A percentile compares a stretch with the other conserved stretches of the same genome.
These are phyloP conservation scores for Aotearoamyces nothofagi DNA, from an alignment of 2,329 filamentous ascomycete species.

Conservation along the genomic window DNA sequence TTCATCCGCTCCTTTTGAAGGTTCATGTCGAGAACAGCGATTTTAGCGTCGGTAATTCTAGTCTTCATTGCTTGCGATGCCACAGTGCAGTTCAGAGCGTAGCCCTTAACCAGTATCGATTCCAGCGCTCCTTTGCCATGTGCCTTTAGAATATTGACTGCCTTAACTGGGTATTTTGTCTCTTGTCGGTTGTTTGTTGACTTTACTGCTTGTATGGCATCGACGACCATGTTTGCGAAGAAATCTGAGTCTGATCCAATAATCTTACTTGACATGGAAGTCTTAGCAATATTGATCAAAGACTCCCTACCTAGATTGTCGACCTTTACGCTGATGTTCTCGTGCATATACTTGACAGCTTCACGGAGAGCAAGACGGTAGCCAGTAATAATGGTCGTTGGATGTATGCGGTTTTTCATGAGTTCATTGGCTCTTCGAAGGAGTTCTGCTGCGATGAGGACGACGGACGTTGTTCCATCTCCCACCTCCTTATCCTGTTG, in stretches of 20 bases:
- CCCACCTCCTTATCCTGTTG: conserved; percentile 99
- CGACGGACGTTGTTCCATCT: conserved; percentile 94
- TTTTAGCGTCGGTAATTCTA: conserved; percentile 83
- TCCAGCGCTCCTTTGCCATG: conserved; percentile 87
- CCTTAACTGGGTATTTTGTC: conserved; percentile 95
- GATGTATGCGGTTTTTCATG: conserved; percentile 99
- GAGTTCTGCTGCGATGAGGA: conserved; percentile 92
- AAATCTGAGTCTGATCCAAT: conserved; percentile 93
- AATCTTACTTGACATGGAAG: conserved; percentile 98
- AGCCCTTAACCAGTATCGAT: conserved; percentile 85
- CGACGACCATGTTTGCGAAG: conserved; percentile 93
- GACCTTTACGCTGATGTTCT: conserved; percentile 94
- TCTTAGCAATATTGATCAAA: conserved; percentile 89
- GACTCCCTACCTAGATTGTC: conserved; percentile 83
- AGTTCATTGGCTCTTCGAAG: conserved; percentile 89
- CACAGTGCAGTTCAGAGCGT: conserved; percentile 96
- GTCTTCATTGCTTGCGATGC: conserved; percentile 98
- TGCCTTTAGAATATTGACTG: conserved; percentile 96
- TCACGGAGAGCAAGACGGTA: conserved; percentile 91
- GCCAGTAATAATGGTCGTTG: conserved; percentile 96
- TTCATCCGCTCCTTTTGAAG: conserved; percentile 99
- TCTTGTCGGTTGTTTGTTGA: conserved; percentile 81
- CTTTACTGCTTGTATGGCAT: conserved; percentile 92
- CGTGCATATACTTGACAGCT: conserved; percentile 97
- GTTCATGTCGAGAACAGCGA: conserved; percentile 95